Evolutionary conservation across 148 eudicot genomes (phyloP), one percentile per base, ranked within the genome.

Genomic region (Gaultheria prostrata): DNA sequence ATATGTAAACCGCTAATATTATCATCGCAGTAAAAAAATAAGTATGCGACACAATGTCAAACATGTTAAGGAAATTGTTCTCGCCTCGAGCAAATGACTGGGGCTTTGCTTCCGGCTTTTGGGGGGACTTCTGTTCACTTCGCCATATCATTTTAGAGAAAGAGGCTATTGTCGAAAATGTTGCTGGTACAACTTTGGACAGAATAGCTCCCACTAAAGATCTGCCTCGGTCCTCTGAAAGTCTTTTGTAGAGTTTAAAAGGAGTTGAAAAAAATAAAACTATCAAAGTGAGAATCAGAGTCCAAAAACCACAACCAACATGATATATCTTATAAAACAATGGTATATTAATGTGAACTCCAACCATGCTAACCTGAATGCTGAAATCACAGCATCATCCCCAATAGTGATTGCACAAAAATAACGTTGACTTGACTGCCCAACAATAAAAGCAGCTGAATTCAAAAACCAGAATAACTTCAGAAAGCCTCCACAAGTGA

Each of bases 391-490:
- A 79, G 99, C 97, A 90, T 94, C 97, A 78, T 85, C 90, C 87
- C 98, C 98, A 74, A 94, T 87, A 56, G 98, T 88, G 85, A 96
- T 90, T 82, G 98, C 99, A 87, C 94, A 88, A 78, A 89, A 96
- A 85, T 96, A 96, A 51, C 91, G 95, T 72, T 93, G 94, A 87
- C 95, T 96, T 89, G 98, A 94, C 99, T 96, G 99, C 95, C 92
- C 95, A 94, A 95, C 91, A 94, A 93, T 86, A 93, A 93, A 96
- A 96, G 91, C 91, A 96, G 95, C 93, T 93, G 94, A 90, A 93
- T 90, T 96, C 95, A 92, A 91, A 90, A 87, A 92, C 91, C 93
- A 90, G 89, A 88, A 86, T 87, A 88, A 89, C 84, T 92, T 93
- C 94, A 94, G 94, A 92, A 65, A 86, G 76, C 84, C 83, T 87